These are phyloP conservation scores for Penicillium cataractarum DNA, from an alignment of 495 filamentous ascomycete species.

Conservation along the genomic window DNA sequence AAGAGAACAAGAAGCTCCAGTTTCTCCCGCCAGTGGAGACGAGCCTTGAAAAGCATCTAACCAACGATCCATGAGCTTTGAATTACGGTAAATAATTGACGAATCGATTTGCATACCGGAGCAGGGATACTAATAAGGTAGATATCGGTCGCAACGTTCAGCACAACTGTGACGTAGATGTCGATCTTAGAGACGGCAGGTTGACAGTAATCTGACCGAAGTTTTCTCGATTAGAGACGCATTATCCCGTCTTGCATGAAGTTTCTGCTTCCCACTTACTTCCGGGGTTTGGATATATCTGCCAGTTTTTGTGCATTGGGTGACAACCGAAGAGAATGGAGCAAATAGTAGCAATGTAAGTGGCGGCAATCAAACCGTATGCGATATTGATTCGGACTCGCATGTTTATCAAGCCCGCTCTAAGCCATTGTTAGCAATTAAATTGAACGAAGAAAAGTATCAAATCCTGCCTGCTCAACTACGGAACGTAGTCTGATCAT, in stretches of 20 bases:
- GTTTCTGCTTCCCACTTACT: conserved; percentile 41
- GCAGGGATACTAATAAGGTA: conserved; percentile 60
- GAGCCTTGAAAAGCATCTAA: conserved; percentile 58
- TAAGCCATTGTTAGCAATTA: conserved; percentile 26
- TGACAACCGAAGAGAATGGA: conserved; percentile 58
- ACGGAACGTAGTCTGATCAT: no score
- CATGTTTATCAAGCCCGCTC: conserved; percentile 52
- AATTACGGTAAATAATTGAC: background rate
- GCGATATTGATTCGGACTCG: conserved; percentile 54
- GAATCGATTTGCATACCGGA: conserved; percentile 38
- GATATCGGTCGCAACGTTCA: conserved; percentile 58
- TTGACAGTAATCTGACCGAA: conserved; percentile 43
- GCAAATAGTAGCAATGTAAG: conserved; percentile 57
- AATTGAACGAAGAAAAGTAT: background rate
- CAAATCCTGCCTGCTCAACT: background rate
- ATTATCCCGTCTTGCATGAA: background rate
- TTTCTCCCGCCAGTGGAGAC: conserved; percentile 55
- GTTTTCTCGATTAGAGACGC: background rate
- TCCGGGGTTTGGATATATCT: conserved; percentile 60
- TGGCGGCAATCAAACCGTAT: conserved; percentile 52
- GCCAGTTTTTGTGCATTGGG: conserved; percentile 59
- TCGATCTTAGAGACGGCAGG: conserved; percentile 52
- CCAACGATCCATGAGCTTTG: background rate
- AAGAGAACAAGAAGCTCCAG: conserved; percentile 59
- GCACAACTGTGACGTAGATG: conserved; percentile 50